These are phyloP conservation scores for Botrytis elliptica DNA, from an alignment of 2,329 filamentous ascomycete genomes.

Conservation along the genomic window DNA sequence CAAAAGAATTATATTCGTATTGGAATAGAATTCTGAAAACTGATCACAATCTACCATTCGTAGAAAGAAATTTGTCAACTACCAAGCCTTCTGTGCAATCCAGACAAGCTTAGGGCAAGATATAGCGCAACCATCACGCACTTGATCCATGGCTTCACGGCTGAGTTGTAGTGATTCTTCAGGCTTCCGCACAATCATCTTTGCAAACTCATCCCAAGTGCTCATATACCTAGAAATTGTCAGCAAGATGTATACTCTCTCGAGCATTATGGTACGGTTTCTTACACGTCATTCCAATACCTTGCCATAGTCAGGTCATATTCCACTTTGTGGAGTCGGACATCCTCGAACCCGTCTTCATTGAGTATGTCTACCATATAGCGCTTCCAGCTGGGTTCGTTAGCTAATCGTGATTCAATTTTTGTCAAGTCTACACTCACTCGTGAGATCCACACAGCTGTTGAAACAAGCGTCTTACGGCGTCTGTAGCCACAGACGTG, in stretches of 20 bases:
- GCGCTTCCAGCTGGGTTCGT: background rate
- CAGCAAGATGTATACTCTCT: background rate
- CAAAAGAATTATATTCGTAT: background rate
- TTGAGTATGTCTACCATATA: background rate
- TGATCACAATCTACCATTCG: background rate
- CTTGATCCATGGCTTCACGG: background rate
- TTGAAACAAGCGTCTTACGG: background rate
- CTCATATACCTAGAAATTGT: background rate
- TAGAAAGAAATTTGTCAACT: no score
- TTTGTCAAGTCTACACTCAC: background rate
- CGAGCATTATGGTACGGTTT: rapidly evolving
- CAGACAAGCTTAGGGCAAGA: constrained; percentile 3
- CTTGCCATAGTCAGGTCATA: background rate
- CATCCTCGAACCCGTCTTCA: background rate
- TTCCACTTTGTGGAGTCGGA: background rate
- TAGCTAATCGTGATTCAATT: background rate
- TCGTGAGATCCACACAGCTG: background rate
- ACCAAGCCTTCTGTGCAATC: background rate
- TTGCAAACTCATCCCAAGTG: background rate
- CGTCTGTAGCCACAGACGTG: background rate
- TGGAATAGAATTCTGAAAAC: rapidly evolving
- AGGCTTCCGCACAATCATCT: background rate
- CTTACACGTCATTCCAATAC: background rate
- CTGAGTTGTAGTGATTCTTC: background rate
- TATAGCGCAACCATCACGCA: background rate